These are phyloP conservation scores for Chaetomium olivaceum DNA, from an alignment of 2,329 filamentous ascomycete genomes.

Conservation along the genomic window DNA sequence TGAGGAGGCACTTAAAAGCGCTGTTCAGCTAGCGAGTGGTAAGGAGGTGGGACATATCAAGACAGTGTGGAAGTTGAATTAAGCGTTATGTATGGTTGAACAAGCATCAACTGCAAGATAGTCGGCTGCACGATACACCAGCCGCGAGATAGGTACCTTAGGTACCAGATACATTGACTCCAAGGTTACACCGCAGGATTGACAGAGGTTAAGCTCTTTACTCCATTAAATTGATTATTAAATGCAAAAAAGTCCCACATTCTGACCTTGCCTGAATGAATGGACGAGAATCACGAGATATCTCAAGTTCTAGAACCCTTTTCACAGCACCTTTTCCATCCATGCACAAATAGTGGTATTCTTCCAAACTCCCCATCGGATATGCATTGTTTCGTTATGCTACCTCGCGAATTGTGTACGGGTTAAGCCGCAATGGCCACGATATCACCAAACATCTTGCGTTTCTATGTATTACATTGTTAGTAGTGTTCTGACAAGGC, in stretches of 20 bases:
- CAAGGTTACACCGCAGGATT: neutral
- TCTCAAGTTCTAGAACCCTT: neutral
- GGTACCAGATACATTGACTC: neutral
- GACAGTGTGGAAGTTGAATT: neutral
- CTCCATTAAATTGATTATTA: neutral
- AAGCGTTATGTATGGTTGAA: neutral
- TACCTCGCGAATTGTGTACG: neutral
- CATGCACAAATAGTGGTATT: neutral
- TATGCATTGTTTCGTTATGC: neutral
- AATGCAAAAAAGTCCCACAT: neutral
- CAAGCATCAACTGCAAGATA: neutral
- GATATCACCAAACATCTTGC: neutral
- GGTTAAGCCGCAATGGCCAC: neutral
- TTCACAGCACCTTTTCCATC: neutral
- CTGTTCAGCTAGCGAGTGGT: neutral
- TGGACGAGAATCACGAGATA: neutral
- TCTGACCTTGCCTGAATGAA: neutral
- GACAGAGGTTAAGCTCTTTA: neutral
- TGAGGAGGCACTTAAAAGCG: neutral
- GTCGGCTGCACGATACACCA: neutral
- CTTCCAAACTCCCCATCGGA: neutral
- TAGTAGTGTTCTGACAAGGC: neutral
- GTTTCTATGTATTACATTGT: neutral
- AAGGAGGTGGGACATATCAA: neutral
- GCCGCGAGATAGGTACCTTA: neutral